Evolutionary conservation across 169 alveolate genomes (phyloP).

Genomic region (Plasmodium fragile): DNA sequence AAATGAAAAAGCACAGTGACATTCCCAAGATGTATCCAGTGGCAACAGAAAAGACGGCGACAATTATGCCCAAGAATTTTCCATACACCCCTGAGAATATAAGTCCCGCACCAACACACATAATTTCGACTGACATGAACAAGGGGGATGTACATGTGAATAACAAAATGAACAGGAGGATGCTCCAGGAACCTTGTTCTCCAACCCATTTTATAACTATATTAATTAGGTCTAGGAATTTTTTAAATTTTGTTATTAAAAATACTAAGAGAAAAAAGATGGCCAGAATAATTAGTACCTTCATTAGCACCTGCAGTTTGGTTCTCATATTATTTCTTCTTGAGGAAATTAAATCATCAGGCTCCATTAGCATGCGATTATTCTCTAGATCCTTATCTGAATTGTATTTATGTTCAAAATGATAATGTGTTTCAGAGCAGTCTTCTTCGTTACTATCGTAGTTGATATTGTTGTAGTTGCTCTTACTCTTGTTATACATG

Average conservation of each 20-base stretch:
- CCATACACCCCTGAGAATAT: constrained; percentile 77
- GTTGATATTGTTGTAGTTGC: constrained; percentile 9
- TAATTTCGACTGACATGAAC: constrained; percentile 76
- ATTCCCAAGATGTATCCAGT: constrained; percentile 69
- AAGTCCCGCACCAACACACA: constrained; percentile 75
- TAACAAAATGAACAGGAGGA: constrained; percentile 46
- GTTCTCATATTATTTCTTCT: constrained; percentile 20
- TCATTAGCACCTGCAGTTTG: constrained; percentile 18
- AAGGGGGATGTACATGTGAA: constrained; percentile 54
- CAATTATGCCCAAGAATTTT: constrained; percentile 38
- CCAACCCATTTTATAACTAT: constrained; percentile 69
- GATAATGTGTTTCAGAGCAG: constrained; percentile 54
- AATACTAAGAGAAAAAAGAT: constrained; percentile 18
- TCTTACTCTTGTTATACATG: background rate
- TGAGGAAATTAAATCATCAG: constrained; percentile 28
- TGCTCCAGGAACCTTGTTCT: constrained; percentile 76
- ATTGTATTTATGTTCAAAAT: constrained; percentile 61
- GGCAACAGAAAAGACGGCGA: constrained; percentile 66
- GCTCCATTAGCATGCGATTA: constrained; percentile 8
- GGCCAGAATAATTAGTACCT: constrained; percentile 7
- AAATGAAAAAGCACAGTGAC: constrained; percentile 72
- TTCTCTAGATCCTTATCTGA: constrained; percentile 47
- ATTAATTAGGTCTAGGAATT: constrained; percentile 23
- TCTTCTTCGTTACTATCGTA: constrained; percentile 13
- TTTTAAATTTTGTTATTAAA: constrained; percentile 45